Evolutionary conservation across 2,329 filamentous ascomycete species (phyloP).

Genomic region (Fusarium staphyleae): DNA sequence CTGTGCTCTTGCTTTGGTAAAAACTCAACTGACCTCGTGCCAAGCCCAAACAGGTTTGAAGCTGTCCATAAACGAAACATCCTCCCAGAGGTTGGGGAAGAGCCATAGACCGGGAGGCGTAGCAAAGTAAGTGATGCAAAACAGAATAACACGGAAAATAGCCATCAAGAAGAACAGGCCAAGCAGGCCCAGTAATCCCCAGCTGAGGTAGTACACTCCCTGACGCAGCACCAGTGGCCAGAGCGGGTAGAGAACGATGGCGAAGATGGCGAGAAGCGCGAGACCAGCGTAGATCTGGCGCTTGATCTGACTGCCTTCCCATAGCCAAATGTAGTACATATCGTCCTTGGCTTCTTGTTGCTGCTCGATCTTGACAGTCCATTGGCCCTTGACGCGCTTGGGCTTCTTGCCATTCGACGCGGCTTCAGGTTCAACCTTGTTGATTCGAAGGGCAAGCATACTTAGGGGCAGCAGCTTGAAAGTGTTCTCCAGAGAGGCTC

Average conservation of each 20-base stretch:
- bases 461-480: slow-evolving; percentile 96
- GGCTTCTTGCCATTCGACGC: slow-evolving; percentile 70
- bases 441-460: slow-evolving; percentile 89
- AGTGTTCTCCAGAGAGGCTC: slow-evolving; percentile 85
- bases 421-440: slow-evolving; percentile 74
- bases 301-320: slow-evolving; percentile 92
- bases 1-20: neutral
- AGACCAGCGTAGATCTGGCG: slow-evolving; percentile 89
- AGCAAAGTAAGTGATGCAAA: slow-evolving; percentile 88
- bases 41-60: slow-evolving; percentile 97
- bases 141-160: slow-evolving; percentile 93
- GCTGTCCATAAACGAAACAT: slow-evolving; percentile 97
- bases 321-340: slow-evolving; percentile 96
- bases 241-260: slow-evolving; percentile 91
- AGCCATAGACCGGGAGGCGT: slow-evolving; percentile 92
- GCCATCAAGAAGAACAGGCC: slow-evolving; percentile 97
- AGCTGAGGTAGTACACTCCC: slow-evolving; percentile 96
- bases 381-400: slow-evolving; percentile 93
- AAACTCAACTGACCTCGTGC: slow-evolving; percentile 77
- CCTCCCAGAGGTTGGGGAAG: slow-evolving; percentile 97
- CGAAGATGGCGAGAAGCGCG: slow-evolving; percentile 83
- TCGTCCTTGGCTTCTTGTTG: slow-evolving; percentile 90
- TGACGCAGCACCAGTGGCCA: slow-evolving; percentile 92
- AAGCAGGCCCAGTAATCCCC: slow-evolving; percentile 88
- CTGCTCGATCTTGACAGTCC: slow-evolving; percentile 94